phyloP scores from a whole-genome alignment of 164 flowering plant species.

The Houttuynia cordata region DNA sequence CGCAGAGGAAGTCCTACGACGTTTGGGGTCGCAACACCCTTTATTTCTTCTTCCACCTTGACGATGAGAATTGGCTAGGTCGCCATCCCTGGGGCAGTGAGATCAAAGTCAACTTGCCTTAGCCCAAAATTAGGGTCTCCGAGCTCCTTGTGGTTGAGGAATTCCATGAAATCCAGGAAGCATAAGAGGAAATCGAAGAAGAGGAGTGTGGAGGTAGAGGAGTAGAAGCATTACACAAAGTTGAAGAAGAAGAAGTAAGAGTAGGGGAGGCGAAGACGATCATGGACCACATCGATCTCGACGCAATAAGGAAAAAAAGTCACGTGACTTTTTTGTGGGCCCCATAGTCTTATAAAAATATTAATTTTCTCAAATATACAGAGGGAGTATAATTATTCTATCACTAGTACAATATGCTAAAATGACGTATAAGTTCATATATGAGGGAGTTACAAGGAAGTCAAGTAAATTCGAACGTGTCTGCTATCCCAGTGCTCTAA shows the following conservation, averaged over 20 bases:
- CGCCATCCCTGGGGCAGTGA: conserved; percentile 6
- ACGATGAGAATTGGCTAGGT: conserved; percentile 28
- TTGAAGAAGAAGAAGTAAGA: too few relatives aligned
- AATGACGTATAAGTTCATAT: too few relatives aligned
- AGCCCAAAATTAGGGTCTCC: conserved; percentile 21
- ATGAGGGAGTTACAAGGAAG: too few relatives aligned
- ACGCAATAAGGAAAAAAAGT: conserved; percentile 41
- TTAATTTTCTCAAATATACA: too few relatives aligned
- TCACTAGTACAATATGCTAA: too few relatives aligned
- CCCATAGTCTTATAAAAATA: too few relatives aligned
- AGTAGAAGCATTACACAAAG: too few relatives aligned
- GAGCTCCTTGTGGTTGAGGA: conserved; percentile 16
- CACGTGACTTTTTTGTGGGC: too few relatives aligned
- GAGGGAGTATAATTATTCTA: too few relatives aligned
- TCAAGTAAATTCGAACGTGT: too few relatives aligned
- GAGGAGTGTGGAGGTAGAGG: conserved; percentile 25
- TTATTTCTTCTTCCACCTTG: conserved; percentile 45
- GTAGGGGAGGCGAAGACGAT: conserved; percentile 63
- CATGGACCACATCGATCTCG: conserved; percentile 86
- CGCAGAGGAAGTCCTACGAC: conserved; percentile 79
- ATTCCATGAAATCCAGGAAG: conserved; percentile 11
- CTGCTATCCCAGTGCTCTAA: too few relatives aligned
- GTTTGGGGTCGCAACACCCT: conserved; percentile 57
- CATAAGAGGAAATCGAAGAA: conserved; percentile 17
- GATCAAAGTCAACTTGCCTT: conserved; percentile 18